Base-by-base conservation (phyloP, 805 yeast genomes). In the Saccharomycopsis oosterbeekiorum region DNA sequence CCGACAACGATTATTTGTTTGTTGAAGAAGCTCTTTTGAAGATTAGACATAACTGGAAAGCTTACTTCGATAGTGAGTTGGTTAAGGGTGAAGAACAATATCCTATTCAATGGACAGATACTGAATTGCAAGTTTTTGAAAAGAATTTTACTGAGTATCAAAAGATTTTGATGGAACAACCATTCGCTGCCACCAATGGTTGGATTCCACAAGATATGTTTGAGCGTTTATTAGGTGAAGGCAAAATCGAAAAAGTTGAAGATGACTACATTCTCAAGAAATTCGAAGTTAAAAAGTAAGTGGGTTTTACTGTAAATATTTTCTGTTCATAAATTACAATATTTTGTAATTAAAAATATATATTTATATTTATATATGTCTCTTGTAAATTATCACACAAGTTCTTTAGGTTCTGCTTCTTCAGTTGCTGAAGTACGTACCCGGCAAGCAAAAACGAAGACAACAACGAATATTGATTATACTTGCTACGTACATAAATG, bases 181-280 rank as follows among this genome's bases (percentile, higher is more conserved):
- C 97, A 51, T 92, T 90, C 73, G 86, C 89, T 37, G 93, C 93
- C 56, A 88, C 97, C 26, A 87, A 88, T 60, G 97, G 97, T 4
- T 93, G 97, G 97, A 81, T 94, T 61, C 97, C 98, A 17, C 97
- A 90, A 70, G 96, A 90, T 70, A 84, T 90, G 87, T 92, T 93
- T 69, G 86, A 83, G 40, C 81, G 81, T 57, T 77, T 89, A 68
- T 73, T 84, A 50, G 82, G 83, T 21, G 84, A 84, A 64, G 94
- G 93, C 0, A 77, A 86, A 61, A 76, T 93, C 61, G 83, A 81
- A 59, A 80, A 84, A 64, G 79, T 79, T 19, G 82, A 83, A 37
- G 88, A 86, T 39, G 79, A 83, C 66, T 84, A 81, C 70, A 61
- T 62, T 47, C 29, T 64, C 19, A 62, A 62, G 42, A 55, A 34